phyloP scores from a whole-genome alignment of 495 filamentous ascomycete genomes.

The Patellaria atrata region DNA sequence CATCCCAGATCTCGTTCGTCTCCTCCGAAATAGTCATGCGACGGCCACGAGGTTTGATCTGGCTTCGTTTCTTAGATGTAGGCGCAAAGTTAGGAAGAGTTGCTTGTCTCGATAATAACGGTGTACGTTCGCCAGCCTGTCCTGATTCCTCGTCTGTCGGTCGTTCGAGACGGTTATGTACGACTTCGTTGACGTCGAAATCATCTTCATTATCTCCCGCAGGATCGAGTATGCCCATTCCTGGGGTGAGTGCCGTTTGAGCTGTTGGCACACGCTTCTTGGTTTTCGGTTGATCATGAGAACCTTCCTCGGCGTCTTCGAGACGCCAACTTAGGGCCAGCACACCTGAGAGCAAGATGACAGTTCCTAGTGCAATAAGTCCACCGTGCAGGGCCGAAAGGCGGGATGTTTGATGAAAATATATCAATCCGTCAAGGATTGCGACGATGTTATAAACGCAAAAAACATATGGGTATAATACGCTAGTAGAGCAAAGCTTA shows the following conservation, averaged over 20 bases:
- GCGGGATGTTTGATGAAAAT: slow-evolving; percentile 78
- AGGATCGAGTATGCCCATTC: slow-evolving; percentile 42
- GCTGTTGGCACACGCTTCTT: slow-evolving; percentile 35
- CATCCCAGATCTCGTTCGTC: slow-evolving; percentile 26
- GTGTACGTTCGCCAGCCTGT: slow-evolving; percentile 12
- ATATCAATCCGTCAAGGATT: slow-evolving; percentile 92
- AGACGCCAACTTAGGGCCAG: slow-evolving; percentile 90
- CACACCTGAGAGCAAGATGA: slow-evolving; percentile 74
- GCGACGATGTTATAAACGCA: slow-evolving; percentile 99
- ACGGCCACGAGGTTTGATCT: slow-evolving; percentile 9
- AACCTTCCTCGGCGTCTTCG: slow-evolving; percentile 43
- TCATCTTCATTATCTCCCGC: slow-evolving; percentile 35
- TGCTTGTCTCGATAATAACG: slow-evolving; percentile 12
- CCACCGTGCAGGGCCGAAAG: slow-evolving; percentile 60
- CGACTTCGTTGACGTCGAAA: slow-evolving; percentile 3
- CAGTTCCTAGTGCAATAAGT: slow-evolving; percentile 76
- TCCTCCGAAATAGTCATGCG: slow-evolving; percentile 17
- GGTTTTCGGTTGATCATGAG: slow-evolving; percentile 9
- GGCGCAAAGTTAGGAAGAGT: slow-evolving; percentile 7
- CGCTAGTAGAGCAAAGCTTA: slow-evolving; percentile 86
- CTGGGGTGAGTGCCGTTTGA: slow-evolving; percentile 50
- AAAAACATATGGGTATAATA: slow-evolving; percentile 95
- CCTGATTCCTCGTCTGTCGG: slow-evolving; percentile 1
- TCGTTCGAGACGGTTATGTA: neutral
- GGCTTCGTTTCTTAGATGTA: slow-evolving; percentile 13